These are phyloP conservation scores for Fusarium sp. DNA, from an alignment of 2,329 filamentous ascomycete genomes.

Conservation along the genomic window DNA sequence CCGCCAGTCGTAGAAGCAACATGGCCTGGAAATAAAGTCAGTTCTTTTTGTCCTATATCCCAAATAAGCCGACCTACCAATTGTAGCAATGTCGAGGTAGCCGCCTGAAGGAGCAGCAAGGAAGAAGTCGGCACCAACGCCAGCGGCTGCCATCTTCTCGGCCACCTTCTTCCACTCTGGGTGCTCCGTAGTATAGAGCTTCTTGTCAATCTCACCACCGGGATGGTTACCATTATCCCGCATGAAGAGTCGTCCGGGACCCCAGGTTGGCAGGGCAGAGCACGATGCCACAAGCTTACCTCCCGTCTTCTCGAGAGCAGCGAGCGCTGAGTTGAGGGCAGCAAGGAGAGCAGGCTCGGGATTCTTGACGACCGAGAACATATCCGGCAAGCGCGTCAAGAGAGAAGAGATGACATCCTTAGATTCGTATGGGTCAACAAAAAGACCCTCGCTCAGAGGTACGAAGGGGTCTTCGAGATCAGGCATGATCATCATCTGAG, in stretches of 20 bases:
- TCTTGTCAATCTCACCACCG: conserved; percentile 90
- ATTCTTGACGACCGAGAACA: conserved; percentile 90
- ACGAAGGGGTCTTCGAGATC: conserved; percentile 98
- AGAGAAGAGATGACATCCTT: conserved; percentile 89
- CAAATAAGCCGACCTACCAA: conserved; percentile 67
- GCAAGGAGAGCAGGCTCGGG: conserved; percentile 91
- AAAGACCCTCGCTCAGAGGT: conserved; percentile 89
- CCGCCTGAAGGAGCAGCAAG: conserved; percentile 89
- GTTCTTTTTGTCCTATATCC: not conserved
- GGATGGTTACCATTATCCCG: conserved; percentile 90
- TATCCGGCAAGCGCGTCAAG: conserved; percentile 82
- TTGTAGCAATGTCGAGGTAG: conserved; percentile 92
- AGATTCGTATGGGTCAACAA: conserved; percentile 93
- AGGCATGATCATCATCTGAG: conserved; percentile 99
- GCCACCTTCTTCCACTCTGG: conserved; percentile 87
- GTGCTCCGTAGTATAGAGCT: conserved; percentile 91
- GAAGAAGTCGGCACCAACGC: conserved; percentile 94
- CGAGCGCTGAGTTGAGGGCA: conserved; percentile 83
- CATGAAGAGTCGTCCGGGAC: conserved; percentile 85
- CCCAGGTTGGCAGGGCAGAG: conserved; percentile 90
- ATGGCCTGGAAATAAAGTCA: conserved; percentile 67
- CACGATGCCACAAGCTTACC: conserved; percentile 93
- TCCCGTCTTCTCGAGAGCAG: conserved; percentile 87
- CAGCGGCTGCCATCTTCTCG: conserved; percentile 87
- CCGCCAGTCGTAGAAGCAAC: conserved; percentile 91